Percentiles rank a stretch among this genome's conserved stretches.
Conservation (phyloP, 768 basidiomycete genomes). For the Suillus alpinus region DNA sequence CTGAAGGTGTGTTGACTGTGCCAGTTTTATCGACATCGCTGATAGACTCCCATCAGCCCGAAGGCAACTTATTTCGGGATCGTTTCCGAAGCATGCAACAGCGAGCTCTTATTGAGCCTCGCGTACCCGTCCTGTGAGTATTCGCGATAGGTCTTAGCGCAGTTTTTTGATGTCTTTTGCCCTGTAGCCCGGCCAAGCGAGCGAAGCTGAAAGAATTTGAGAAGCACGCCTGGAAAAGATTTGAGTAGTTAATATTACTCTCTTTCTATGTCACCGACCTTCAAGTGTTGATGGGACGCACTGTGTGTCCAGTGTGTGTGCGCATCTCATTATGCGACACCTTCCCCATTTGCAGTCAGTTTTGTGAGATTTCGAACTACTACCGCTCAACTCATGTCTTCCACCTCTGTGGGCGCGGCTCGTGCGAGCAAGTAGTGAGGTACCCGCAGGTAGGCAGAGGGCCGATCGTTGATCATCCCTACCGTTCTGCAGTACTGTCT, state of each 20-base stretch:
- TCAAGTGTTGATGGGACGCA: neutral
- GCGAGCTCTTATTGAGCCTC: conserved; percentile 82
- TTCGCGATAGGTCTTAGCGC: conserved; percentile 22
- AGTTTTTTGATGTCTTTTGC: neutral
- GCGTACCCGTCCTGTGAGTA: conserved; percentile 68
- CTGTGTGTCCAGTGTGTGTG: neutral
- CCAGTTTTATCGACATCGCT: neutral
- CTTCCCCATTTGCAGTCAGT: neutral
- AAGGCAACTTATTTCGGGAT: conserved; percentile 91
- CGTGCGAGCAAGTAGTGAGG: no score
- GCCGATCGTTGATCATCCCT: no score
- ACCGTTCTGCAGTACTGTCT: no score
- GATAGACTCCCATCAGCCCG: conserved; percentile 54
- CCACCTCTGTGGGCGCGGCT: neutral
- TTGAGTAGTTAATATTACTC: conserved; percentile 37
- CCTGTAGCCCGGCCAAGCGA: conserved; percentile 24
- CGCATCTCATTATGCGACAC: neutral
- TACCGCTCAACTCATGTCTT: neutral
- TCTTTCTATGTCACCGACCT: neutral
- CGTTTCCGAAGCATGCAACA: conserved; percentile 87
- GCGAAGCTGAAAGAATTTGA: conserved; percentile 63
- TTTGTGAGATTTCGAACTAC: neutral
- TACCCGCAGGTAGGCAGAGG: no score
- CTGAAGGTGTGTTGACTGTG: conserved; percentile 61
- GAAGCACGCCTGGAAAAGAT: conserved; percentile 78